Percentiles rank a stretch among this genome's conserved stretches.
Conservation (phyloP, 345 rosid genomes). For the Dipteronia sinensis region DNA sequence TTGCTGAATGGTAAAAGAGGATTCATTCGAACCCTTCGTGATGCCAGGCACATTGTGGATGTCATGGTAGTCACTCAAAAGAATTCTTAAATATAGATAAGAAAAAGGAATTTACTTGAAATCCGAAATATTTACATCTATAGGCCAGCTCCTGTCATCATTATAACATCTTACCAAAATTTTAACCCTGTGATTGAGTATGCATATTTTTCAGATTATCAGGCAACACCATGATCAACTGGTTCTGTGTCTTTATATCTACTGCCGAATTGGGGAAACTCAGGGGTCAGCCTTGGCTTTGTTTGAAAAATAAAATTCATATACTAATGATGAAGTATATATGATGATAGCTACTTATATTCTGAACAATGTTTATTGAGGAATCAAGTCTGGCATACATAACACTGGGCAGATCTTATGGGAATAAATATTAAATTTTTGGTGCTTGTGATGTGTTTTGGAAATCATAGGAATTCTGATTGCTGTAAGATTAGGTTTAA, state of each 20-base stretch:
- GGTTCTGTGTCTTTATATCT: not conserved
- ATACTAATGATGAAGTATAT: too few relatives aligned
- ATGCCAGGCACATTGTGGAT: not conserved
- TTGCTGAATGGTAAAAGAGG: not conserved
- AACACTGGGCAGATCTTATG: not conserved
- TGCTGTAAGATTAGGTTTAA: too few relatives aligned
- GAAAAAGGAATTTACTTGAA: constrained; percentile 1
- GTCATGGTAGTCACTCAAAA: not conserved
- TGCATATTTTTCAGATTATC: not conserved
- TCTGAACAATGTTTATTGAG: not conserved
- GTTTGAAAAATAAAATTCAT: not conserved
- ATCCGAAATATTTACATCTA: not conserved
- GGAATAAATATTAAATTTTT: not conserved
- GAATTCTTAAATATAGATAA: not conserved
- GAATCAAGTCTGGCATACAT: not conserved
- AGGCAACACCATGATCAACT: not conserved
- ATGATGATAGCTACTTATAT: not conserved
- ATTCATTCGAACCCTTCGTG: not conserved
- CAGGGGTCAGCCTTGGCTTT: not conserved
- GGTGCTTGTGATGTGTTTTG: too few relatives aligned
- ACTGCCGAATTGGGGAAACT: not conserved
- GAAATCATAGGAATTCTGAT: too few relatives aligned
- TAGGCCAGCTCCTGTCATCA: not conserved
- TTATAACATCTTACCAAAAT: constrained; percentile 5
- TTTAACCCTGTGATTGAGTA: not conserved